Conservation (phyloP, 164 flowering plant species). For the Dillenia turbinata region DNA sequence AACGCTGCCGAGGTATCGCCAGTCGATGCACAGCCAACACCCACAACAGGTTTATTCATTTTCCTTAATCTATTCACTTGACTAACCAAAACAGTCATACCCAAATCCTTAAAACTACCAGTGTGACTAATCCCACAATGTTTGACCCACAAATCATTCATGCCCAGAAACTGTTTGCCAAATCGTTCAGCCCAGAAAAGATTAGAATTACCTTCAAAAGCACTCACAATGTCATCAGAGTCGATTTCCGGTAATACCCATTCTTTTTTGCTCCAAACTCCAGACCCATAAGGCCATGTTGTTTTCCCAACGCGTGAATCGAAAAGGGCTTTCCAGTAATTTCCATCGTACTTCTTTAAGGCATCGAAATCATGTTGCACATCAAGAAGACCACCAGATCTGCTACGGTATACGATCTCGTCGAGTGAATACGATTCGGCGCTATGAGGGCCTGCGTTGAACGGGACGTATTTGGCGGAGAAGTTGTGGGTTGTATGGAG, state of each 20-base stretch:
- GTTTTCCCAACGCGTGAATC: conserved; percentile 83
- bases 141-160: conserved; percentile 91
- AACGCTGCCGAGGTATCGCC: conserved; percentile 58
- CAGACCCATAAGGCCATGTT: conserved; percentile 91
- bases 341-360: conserved; percentile 53
- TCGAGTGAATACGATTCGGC: conserved; percentile 80
- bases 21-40: conserved; percentile 63
- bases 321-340: conserved; percentile 68
- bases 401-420: conserved; percentile 79
- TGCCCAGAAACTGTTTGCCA: conserved; percentile 71
- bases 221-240: conserved; percentile 61
- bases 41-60: conserved; percentile 53
- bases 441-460: conserved; percentile 34
- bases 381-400: conserved; percentile 84
- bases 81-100: conserved; percentile 57
- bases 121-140: conserved; percentile 70
- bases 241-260: conserved; percentile 89
- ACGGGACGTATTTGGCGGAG: conserved; percentile 86
- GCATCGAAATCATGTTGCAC: conserved; percentile 86
- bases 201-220: conserved; percentile 85
- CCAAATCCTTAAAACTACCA: conserved; percentile 54
- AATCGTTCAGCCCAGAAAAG: conserved; percentile 89
- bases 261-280: conserved; percentile 91
- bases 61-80: conserved; percentile 50
- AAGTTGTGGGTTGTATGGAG: conserved; percentile 33